A percentile compares a stretch with the other conserved stretches of the same genome.
These are phyloP conservation scores for Mycosarcoma maydis DNA, from an alignment of 1,284 basidiomycete genomes.

Conservation along the genomic window DNA sequence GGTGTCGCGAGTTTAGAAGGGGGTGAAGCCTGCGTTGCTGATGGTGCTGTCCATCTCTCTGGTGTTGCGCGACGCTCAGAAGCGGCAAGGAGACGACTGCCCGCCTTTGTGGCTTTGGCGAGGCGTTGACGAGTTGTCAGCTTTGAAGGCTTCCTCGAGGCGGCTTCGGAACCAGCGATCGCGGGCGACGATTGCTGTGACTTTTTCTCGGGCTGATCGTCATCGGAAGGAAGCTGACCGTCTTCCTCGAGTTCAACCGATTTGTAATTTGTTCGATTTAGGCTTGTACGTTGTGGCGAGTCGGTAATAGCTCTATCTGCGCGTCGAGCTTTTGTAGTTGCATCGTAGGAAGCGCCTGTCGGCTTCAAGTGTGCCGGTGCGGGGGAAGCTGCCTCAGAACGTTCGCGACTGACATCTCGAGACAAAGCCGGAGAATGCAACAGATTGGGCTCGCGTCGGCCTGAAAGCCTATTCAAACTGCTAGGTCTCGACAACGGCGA, in stretches of 20 bases:
- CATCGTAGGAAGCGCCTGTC: conserved; percentile 14
- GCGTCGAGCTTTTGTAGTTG: neutral
- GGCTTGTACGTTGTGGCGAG: conserved; percentile 8
- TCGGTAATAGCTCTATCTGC: conserved; percentile 14
- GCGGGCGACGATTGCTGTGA: conserved; percentile 8
- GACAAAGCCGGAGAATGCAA: conserved; percentile 5
- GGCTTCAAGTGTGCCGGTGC: neutral
- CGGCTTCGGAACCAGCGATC: conserved; percentile 14
- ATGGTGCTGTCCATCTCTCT: conserved; percentile 7
- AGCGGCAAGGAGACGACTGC: conserved; percentile 26
- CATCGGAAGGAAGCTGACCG: conserved; percentile 1
- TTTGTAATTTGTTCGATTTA: neutral
- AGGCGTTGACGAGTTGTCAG: conserved; percentile 45
- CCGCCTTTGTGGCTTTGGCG: conserved; percentile 46
- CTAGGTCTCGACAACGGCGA: conserved; percentile 32
- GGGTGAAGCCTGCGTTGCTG: neutral
- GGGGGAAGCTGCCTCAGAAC: neutral
- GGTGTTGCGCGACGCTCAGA: conserved; percentile 25
- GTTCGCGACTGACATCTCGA: conserved; percentile 20
- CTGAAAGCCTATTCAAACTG: conserved; percentile 34
- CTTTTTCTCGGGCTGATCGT: neutral
- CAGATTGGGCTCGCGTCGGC: conserved; percentile 11
- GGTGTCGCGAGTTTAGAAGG: conserved; percentile 6
- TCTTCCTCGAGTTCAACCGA: neutral
- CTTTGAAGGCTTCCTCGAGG: conserved; percentile 25